Conservation (phyloP, 169 alveolate genomes). For the Babesia divergens region DNA sequence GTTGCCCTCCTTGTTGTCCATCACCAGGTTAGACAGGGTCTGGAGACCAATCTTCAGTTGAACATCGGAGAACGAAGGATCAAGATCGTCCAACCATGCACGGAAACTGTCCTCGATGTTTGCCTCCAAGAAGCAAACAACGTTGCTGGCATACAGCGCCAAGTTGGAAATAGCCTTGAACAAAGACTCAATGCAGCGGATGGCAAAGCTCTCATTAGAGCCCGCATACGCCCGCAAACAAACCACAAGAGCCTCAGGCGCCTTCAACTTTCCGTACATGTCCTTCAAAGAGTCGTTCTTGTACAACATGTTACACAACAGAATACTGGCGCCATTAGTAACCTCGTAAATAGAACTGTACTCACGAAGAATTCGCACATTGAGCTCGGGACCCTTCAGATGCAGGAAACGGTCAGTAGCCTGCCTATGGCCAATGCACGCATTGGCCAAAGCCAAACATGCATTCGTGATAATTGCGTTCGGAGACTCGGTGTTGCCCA, state of each 20-base stretch:
- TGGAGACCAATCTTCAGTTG: constrained; percentile 81
- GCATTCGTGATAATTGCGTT: constrained; percentile 81
- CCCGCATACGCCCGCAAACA: constrained; percentile 77
- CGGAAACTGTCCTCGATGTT: constrained; percentile 70
- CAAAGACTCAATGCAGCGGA: constrained; percentile 82
- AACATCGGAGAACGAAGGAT: constrained; percentile 33
- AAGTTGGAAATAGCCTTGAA: constrained; percentile 85
- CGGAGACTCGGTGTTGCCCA: constrained; percentile 68
- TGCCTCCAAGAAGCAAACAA: constrained; percentile 74
- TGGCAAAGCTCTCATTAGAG: constrained; percentile 73
- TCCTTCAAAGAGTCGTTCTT: constrained; percentile 83
- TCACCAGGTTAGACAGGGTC: constrained; percentile 83
- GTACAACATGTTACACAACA: constrained; percentile 83
- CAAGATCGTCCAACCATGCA: constrained; percentile 70
- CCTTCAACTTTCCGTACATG: constrained; percentile 81
- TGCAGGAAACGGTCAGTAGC: constrained; percentile 76
- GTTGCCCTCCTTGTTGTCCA: constrained; percentile 84
- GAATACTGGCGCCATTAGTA: constrained; percentile 83
- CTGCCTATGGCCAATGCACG: constrained; percentile 81
- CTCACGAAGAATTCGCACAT: constrained; percentile 73
- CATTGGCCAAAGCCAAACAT: constrained; percentile 87
- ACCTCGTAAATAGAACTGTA: constrained; percentile 80
- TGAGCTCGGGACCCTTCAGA: constrained; percentile 84
- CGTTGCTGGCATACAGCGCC: constrained; percentile 81
- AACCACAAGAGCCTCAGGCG: constrained; percentile 85